Base-by-base conservation (phyloP, 352 stramenopile genomes). In the Globisporangium takayamanum region DNA sequence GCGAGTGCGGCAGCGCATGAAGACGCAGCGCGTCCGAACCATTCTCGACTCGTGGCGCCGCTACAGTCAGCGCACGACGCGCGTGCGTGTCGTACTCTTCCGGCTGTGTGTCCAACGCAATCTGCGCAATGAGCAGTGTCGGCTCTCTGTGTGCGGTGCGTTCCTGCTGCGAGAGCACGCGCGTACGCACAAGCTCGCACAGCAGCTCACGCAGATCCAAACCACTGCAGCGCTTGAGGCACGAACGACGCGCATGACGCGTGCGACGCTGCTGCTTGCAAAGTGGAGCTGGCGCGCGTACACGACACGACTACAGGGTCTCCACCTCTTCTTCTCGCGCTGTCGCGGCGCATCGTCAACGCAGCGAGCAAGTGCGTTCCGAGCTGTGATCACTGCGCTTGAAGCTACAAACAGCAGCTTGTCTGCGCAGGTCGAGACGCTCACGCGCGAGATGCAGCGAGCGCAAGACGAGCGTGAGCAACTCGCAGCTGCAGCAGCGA, bases 241-340 rank as follows among this genome's bases (percentile, higher is more conserved):
- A 11, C 26, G 10, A 5, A 15, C 39, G 1, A 46, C 11, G 11
- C 3, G 11, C 14, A 20, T 3, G 12, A 39, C 28, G 14, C 37
- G 41, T 11, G 53, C 62, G 36, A 54, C 41, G 42, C 47, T 80
- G 33, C 6, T 37, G 6, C 42, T 85, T 0, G 64, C 64, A 0
- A 82, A 79, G 48, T 81, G 69, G 69, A 74, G 63, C 16, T 89
- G 80, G 80, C 65, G 61, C 53, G 70, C 76, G 8, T 88, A 89
- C 48, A n/a, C 63, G 2, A 46, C 60, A 12, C 65, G 66, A 0
- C 55, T 80, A 18, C 36, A 64, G 0, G 50, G 62, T 22, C 69
- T 89, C 58, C 55, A 70, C 25, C 30, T 46, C 14, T 85, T 85
- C 44, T 52, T 83, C 10, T 68, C 64, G 2, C 55, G 53, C 8